These are phyloP conservation scores for Zygoascus hellenicus DNA, from an alignment of 1,139 yeast species.

Conservation along the genomic window DNA sequence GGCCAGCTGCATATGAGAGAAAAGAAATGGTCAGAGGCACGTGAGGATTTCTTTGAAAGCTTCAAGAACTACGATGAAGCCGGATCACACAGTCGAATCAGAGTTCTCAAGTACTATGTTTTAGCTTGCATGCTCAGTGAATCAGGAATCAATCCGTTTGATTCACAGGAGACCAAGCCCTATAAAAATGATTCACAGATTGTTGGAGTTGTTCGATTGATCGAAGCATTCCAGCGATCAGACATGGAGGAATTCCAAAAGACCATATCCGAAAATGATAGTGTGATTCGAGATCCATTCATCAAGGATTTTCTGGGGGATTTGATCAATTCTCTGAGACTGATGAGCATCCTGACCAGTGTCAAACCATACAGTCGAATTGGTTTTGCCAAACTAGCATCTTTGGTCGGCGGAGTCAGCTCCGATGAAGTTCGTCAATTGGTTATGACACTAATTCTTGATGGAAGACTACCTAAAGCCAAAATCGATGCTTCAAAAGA, in stretches of 20 bases:
- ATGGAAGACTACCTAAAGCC: conserved; percentile 41
- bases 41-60: conserved; percentile 62
- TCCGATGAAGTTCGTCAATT: conserved; percentile 34
- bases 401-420: conserved; percentile 27
- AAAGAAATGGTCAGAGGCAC: conserved; percentile 52
- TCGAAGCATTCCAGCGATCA: conserved; percentile 36
- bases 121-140: conserved; percentile 60
- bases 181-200: conserved; percentile 38
- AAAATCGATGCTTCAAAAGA: conserved; percentile 38
- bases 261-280: conserved; percentile 26
- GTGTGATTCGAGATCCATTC: conserved; percentile 29
- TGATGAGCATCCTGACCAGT: conserved; percentile 34
- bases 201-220: conserved; percentile 34
- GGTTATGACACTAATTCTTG: conserved; percentile 41
- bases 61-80: conserved; percentile 77
- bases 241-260: conserved; percentile 35
- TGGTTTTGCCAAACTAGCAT: conserved; percentile 32
- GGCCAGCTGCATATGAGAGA: conserved; percentile 62
- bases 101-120: conserved; percentile 55
- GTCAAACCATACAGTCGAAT: conserved; percentile 39
- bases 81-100: conserved; percentile 53
- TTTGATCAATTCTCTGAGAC: conserved; percentile 32
- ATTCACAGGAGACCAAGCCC: conserved; percentile 44
- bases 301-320: conserved; percentile 29
- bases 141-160: conserved; percentile 61